Base-by-base conservation (phyloP, 2,329 filamentous ascomycete species). In the Triangularia setosa region DNA sequence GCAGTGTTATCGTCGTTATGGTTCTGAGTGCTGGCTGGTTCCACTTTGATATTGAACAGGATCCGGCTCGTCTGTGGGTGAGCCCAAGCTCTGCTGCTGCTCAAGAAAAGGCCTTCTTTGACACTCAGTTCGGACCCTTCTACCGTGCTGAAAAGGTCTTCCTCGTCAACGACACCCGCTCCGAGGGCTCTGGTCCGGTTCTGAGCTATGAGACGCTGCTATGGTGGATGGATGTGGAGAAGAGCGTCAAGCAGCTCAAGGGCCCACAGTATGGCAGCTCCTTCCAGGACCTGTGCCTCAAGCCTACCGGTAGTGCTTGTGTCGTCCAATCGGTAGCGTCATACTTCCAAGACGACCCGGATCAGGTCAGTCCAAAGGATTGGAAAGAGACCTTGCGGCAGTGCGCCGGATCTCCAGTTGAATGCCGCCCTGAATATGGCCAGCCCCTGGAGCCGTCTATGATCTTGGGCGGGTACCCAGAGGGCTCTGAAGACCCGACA, bases 31-130 rank as follows among this genome's bases (percentile, higher is more conserved):
- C 94, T 35, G 95, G 95, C 1, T 96, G 92, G 92, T 79, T 95
- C 64, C 86, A 87, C 54, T 99, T 99, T 72, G 84, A 91, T n/a
- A 83, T 99, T 35, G 95, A 98, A 76, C 91, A 83, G 23, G 90
- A 98, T 67, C 95, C 95, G 5, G 95, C 96, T 11, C 88, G 91
- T 57, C 81, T 99, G 8, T 99, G 95, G 95, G 95, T 99, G n/a
- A 93, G 94, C 71, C 95, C 95, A 7, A 90, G 90, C 8, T 98
- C 95, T 3, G 86, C 88, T 58, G 94, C 96, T 21, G 95, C 95
- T 0, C 85, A 92, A 74, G 94, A 99, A 75, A 99, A 99, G 79
- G 84, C 85, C 1, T 99, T 96, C 74, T 99, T 98, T 69, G 96
- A 99, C 74, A 76, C 85, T 35, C 93, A 92, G 71, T 99, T 99